Base-by-base conservation (phyloP, 2,329 filamentous ascomycete species). In the Graphilbum sp. region DNA sequence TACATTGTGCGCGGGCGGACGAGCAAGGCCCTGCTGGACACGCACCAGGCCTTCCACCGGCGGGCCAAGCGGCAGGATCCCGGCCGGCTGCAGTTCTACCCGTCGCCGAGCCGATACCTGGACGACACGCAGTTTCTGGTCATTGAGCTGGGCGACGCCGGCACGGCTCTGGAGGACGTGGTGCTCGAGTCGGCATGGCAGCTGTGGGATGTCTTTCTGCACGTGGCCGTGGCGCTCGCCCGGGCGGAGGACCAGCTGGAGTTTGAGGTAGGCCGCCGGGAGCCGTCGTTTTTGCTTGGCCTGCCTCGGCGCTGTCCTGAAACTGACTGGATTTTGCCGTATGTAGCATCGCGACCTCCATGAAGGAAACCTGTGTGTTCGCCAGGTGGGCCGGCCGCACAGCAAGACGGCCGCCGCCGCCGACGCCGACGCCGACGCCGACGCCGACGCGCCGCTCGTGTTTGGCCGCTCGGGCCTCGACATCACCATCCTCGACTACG, bases 401-500 rank as follows among this genome's bases (percentile, higher is more conserved):
- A 47, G 54, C 2, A 53, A 52, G 25, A 11, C 34, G 2, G 51
- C 53, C 4, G 45, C 52, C 4, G 46, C 52, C 32, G 11, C 6
- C 5, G 48, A 48, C 13, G 50, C 54, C n/a, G n/a, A n/a, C n/a
- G 13, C 34, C 3, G 51, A 52, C 4, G 45, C 52, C 4, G 46
- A 53, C 32, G 11, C 6, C 5, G 48, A 48, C 13, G 50, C 54
- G 3, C 45, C 47, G 0, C 54, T 59, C 3, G 56, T 60, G 36
- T 74, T 74, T 51, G 72, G 72, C 21, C 67, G 62, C 45, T 77
- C 73, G 0, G 72, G 72, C 2, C 57, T 77, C 5, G 69, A 76
- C 39, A 68, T 78, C 34, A 78, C 74, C 0, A 71, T 79, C 31
- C 58, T 79, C 5, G 74, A 79, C 52, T 79, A 78, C 44, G 74